Evolutionary conservation across 306 rosid genomes (phyloP).

Genomic region (Alnus rubra): DNA sequence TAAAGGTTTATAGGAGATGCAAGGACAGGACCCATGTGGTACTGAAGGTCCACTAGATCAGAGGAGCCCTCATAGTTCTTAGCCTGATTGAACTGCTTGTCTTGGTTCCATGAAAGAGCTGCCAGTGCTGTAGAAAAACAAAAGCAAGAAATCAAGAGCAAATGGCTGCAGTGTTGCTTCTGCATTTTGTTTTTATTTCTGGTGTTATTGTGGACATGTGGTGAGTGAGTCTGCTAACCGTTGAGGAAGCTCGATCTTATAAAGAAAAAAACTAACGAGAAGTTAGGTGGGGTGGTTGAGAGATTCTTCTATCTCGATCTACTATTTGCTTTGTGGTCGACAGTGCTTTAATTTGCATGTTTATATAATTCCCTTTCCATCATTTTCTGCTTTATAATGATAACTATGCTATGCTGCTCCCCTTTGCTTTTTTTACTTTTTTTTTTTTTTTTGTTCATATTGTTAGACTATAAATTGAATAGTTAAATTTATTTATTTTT

Average conservation of each 20-base stretch:
- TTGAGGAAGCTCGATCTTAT: conserved; percentile 13
- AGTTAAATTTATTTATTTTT: too few relatives aligned
- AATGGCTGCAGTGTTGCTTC: conserved; percentile 13
- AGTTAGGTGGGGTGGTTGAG: conserved; percentile 22
- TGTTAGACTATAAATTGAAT: too few relatives aligned
- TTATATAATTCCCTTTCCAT: conserved; percentile 25
- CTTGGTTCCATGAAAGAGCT: conserved; percentile 35
- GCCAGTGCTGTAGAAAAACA: conserved; percentile 6
- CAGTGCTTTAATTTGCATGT: conserved; percentile 27
- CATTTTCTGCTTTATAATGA: conserved; percentile 28
- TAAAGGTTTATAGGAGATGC: conserved; percentile 51
- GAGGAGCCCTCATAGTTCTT: conserved; percentile 56
- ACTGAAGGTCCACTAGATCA: conserved; percentile 46
- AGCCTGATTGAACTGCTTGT: conserved; percentile 38
- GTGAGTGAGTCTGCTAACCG: not conserved
- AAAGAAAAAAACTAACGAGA: conserved; percentile 14
- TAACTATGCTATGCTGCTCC: conserved; percentile 8
- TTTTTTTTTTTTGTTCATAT: too few relatives aligned
- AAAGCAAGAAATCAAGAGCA: conserved; percentile 23
- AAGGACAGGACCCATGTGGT: conserved; percentile 70
- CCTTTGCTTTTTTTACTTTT: not conserved
- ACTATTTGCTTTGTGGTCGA: conserved; percentile 19
- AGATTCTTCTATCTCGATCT: not conserved
- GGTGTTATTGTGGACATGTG: not conserved
- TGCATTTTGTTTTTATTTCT: conserved; percentile 18